Percentiles rank a stretch among this genome's conserved stretches.
These are phyloP conservation scores for Taphrina confusa DNA, from an alignment of 1,139 yeast species.

Conservation along the genomic window DNA sequence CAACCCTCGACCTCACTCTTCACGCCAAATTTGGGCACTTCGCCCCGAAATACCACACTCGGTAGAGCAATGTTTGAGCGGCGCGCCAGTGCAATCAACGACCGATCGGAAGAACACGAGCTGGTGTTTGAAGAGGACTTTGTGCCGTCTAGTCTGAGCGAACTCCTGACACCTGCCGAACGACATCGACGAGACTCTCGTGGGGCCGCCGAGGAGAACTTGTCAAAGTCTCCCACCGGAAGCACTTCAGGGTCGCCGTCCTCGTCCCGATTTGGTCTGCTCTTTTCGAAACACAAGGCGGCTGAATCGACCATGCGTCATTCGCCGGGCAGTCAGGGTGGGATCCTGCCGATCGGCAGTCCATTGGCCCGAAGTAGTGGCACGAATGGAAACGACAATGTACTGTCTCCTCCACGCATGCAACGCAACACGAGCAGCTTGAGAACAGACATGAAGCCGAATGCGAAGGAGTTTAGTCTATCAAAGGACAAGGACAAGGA, in stretches of 20 bases:
- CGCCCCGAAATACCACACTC: constrained; percentile 20
- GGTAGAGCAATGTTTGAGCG: constrained; percentile 33
- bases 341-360: constrained; percentile 23
- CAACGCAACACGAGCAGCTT: constrained; percentile 1
- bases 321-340: constrained; percentile 15
- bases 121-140: constrained; percentile 64
- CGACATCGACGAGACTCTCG: constrained; percentile 65
- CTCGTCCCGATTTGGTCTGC: constrained; percentile 32
- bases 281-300: constrained; percentile 32
- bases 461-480: constrained; percentile 27
- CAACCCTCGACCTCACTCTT: constrained; percentile 29
- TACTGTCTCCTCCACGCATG: constrained; percentile 6
- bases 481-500: constrained; percentile 7
- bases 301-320: constrained; percentile 13
- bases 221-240: constrained; percentile 29
- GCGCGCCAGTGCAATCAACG: constrained; percentile 41
- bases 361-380: constrained; percentile 25
- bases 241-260: constrained; percentile 22
- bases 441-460: constrained; percentile 23
- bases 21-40: constrained; percentile 25
- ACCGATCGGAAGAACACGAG: constrained; percentile 48
- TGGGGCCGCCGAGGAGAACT: constrained; percentile 27
- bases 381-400: not conserved
- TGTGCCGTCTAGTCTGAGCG: constrained; percentile 73
- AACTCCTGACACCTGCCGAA: constrained; percentile 77